Percentiles rank a stretch among this genome's conserved stretches.
These are phyloP conservation scores for Cucumis hystrix DNA, from an alignment of 306 rosid genomes.

Conservation along the genomic window DNA sequence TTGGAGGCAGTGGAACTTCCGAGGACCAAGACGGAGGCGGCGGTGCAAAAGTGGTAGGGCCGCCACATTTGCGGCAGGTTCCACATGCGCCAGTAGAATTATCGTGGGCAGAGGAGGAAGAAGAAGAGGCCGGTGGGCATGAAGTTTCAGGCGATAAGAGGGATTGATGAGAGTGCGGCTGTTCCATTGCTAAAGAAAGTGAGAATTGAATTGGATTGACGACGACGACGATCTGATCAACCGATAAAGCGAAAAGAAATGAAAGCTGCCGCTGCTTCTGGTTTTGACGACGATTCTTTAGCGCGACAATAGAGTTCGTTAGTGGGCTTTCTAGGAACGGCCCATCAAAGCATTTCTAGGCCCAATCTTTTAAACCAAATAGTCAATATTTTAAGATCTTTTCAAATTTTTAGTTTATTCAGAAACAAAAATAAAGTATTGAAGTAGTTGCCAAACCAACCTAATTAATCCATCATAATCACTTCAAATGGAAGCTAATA, in stretches of 20 bases:
- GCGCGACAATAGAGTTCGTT: neutral
- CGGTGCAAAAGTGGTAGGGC: slow-evolving; percentile 40
- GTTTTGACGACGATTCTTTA: neutral
- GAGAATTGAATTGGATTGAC: neutral
- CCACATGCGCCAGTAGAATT: neutral
- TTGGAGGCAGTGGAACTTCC: slow-evolving; percentile 62
- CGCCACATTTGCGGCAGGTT: slow-evolving; percentile 76
- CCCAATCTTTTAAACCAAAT: neutral
- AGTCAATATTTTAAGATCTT: too few relatives aligned
- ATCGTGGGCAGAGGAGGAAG: neutral
- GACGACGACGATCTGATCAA: neutral
- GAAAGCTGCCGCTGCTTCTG: neutral
- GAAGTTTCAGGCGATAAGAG: slow-evolving; percentile 12
- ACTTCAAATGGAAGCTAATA: too few relatives aligned
- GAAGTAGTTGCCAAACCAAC: too few relatives aligned
- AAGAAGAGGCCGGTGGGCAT: slow-evolving; percentile 2
- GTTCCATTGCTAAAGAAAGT: slow-evolving; percentile 11
- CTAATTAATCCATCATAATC: too few relatives aligned
- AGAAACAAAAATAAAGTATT: too few relatives aligned
- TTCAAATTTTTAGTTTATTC: too few relatives aligned
- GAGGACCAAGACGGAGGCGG: slow-evolving; percentile 40
- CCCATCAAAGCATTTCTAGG: neutral
- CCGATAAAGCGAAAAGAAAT: neutral
- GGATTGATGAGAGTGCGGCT: slow-evolving; percentile 11
- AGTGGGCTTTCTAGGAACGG: neutral